A percentile compares a stretch with the other conserved stretches of the same genome.
phyloP scores from a whole-genome alignment of 306 rosid genomes.

The Myrica gale region DNA sequence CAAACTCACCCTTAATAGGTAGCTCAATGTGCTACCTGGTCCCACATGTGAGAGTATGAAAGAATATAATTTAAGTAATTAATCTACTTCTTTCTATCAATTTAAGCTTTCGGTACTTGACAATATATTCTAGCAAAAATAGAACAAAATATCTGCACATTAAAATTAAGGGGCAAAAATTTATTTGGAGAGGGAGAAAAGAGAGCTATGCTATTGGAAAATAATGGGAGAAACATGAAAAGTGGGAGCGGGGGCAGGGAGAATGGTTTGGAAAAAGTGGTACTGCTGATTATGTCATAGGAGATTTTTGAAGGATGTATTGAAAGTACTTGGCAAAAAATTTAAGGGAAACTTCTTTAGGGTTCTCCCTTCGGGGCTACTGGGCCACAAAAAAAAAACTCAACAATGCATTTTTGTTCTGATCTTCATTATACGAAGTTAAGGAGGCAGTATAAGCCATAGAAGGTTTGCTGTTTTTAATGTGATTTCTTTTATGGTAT shows the following conservation, averaged over 20 bases:
- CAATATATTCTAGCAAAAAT: too few species aligned
- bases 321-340: not conserved
- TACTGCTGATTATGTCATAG: not conserved
- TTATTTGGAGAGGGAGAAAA: too few species aligned
- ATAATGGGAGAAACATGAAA: not conserved
- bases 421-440: not conserved
- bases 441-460: conserved; percentile 8
- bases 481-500: conserved; percentile 16
- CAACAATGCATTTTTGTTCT: not conserved
- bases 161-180: too few species aligned
- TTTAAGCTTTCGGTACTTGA: too few species aligned
- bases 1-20: too few species aligned
- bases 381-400: too few species aligned
- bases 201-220: not conserved
- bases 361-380: not conserved
- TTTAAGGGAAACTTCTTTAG: too few species aligned
- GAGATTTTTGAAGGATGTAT: not conserved
- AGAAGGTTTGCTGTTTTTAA: conserved; percentile 18
- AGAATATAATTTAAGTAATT: too few species aligned
- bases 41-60: too few species aligned
- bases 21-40: too few species aligned
- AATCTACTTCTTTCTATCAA: too few species aligned
- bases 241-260: not conserved
- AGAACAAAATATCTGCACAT: too few species aligned
- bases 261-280: not conserved